Conservation (phyloP, 257 asterid species). For the Scutellaria barbata region DNA sequence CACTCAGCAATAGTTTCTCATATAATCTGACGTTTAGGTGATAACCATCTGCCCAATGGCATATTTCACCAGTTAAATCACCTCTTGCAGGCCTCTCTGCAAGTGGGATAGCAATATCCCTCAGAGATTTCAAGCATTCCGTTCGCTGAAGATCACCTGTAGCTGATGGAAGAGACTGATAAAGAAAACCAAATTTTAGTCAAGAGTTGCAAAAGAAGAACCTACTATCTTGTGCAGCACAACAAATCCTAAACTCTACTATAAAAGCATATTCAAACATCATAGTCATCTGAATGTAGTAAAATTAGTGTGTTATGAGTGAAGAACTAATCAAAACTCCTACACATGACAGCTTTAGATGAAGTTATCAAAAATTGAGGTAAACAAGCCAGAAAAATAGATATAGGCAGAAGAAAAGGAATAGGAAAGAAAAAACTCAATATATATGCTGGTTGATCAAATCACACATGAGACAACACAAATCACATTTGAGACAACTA, state of each 20-base stretch:
- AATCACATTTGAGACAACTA: neutral
- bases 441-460: conserved; percentile 15
- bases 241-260: conserved; percentile 26
- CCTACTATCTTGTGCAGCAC: conserved; percentile 26
- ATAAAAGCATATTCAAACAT: conserved; percentile 15
- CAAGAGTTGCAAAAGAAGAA: conserved; percentile 30
- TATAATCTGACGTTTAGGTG: conserved; percentile 87
- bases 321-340: conserved; percentile 28
- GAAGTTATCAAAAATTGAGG: conserved; percentile 1
- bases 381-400: neutral
- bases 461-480: neutral
- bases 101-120: conserved; percentile 79
- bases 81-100: conserved; percentile 99
- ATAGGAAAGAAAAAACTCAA: neutral
- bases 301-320: neutral
- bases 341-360: conserved; percentile 10
- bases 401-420: neutral
- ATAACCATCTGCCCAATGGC: conserved; percentile 99
- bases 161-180: conserved; percentile 85
- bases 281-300: conserved; percentile 14
- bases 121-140: conserved; percentile 84
- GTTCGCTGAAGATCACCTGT: conserved; percentile 89
- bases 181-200: conserved; percentile 30
- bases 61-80: conserved; percentile 97
- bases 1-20: conserved; percentile 89